Percentiles rank a stretch among this genome's conserved stretches.
Evolutionary conservation across 1,284 basidiomycete genomes (phyloP).

Genomic region (Melampsora americana): DNA sequence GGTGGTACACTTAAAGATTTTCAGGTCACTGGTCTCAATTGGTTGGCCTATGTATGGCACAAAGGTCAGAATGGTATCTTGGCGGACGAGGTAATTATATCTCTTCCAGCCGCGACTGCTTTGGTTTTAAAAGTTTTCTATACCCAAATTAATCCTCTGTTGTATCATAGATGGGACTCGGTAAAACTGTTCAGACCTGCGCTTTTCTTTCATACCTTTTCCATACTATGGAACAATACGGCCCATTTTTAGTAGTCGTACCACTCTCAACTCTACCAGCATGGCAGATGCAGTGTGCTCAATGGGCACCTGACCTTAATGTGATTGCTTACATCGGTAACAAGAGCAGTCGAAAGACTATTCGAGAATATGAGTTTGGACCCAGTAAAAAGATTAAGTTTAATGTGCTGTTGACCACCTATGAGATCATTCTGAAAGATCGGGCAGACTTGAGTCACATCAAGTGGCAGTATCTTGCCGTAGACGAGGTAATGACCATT

Average conservation of each 20-base stretch:
- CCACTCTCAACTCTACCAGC: constrained; percentile 96
- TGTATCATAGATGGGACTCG: constrained; percentile 76
- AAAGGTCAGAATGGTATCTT: constrained; percentile 94
- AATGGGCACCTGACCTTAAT: constrained; percentile 95
- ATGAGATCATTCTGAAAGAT: constrained; percentile 92
- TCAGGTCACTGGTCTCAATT: constrained; percentile 95
- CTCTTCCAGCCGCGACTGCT: neutral
- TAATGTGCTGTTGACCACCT: constrained; percentile 96
- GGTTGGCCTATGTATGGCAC: constrained; percentile 94
- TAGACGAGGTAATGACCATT: constrained; percentile 71
- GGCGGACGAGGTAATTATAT: constrained; percentile 70
- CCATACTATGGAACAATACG: constrained; percentile 88
- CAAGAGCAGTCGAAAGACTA: constrained; percentile 79
- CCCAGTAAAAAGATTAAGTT: constrained; percentile 73
- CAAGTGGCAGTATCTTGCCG: constrained; percentile 94
- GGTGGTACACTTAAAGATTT: constrained; percentile 93
- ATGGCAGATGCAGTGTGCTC: constrained; percentile 92
- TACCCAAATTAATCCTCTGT: constrained; percentile 12
- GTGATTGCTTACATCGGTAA: constrained; percentile 96
- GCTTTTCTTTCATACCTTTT: constrained; percentile 92
- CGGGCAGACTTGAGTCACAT: constrained; percentile 82
- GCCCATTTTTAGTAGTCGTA: constrained; percentile 95
- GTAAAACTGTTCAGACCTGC: constrained; percentile 95
- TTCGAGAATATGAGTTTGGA: constrained; percentile 89
- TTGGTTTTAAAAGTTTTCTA: neutral